Evolutionary conservation across 345 rosid species (phyloP).

Genomic region (Hirschfeldia incana): DNA sequence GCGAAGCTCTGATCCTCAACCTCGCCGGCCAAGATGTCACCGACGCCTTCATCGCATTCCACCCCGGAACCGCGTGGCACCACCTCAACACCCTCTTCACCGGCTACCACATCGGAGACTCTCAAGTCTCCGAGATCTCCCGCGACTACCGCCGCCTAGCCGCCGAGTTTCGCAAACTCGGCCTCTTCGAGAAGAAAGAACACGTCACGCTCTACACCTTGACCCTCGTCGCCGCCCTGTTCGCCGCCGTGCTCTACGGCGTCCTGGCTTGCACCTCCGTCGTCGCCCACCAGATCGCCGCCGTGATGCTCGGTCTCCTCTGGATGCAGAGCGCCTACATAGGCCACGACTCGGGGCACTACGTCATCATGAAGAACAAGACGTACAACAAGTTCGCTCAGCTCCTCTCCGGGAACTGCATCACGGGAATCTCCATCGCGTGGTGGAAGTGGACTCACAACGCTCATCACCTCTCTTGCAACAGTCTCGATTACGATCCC

Average conservation of each 20-base stretch:
- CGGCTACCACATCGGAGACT: background rate
- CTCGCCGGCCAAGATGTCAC: background rate
- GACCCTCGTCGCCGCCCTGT: background rate
- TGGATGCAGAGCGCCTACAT: background rate
- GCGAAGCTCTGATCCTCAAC: background rate
- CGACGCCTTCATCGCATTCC: background rate
- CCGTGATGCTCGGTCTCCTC: background rate
- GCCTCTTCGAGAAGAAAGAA: background rate
- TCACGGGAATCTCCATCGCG: background rate
- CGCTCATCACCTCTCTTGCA: background rate
- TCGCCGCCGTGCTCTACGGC: background rate
- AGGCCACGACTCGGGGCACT: background rate
- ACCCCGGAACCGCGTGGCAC: background rate
- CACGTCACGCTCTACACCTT: background rate
- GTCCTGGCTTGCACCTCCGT: background rate
- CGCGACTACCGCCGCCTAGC: background rate
- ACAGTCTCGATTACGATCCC: background rate
- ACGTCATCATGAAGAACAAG: background rate
- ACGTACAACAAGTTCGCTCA: conserved; percentile 1
- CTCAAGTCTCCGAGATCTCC: background rate
- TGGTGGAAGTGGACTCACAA: background rate
- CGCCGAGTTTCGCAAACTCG: background rate
- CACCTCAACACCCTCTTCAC: background rate
- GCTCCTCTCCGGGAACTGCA: background rate
- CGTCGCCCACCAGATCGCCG: background rate